A percentile compares a stretch with the other conserved stretches of the same genome.
These are phyloP conservation scores for Podospora sp. DNA, from an alignment of 495 filamentous ascomycete genomes.

Conservation along the genomic window DNA sequence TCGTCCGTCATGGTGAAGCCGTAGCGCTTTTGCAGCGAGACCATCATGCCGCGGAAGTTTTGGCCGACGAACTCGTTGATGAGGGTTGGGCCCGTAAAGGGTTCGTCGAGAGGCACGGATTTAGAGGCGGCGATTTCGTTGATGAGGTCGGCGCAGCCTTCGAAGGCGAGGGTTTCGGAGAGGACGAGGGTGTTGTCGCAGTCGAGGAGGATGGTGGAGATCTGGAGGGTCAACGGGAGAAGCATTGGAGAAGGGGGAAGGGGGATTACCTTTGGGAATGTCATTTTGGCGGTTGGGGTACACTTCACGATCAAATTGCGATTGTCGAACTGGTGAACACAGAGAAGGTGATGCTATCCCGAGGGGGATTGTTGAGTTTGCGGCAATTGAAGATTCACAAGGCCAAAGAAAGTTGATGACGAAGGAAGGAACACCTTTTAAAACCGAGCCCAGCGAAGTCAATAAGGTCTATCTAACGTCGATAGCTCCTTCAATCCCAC, in stretches of 20 bases:
- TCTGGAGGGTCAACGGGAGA: conserved; percentile 24
- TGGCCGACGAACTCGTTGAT: conserved; percentile 91
- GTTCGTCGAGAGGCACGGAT: conserved; percentile 56
- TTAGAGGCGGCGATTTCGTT: conserved; percentile 82
- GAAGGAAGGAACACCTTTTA: too few relatives aligned
- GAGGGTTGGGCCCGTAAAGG: conserved; percentile 78
- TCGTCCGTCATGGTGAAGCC: conserved; percentile 65
- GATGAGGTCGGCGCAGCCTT: conserved; percentile 88
- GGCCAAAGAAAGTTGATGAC: too few relatives aligned
- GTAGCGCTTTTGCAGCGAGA: conserved; percentile 73
- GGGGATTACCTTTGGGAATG: neutral
- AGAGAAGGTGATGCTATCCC: too few relatives aligned
- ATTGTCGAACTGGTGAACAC: too few relatives aligned
- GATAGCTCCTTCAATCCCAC: too few relatives aligned
- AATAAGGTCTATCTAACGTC: too few relatives aligned
- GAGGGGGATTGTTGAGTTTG: too few relatives aligned
- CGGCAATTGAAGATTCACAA: too few relatives aligned
- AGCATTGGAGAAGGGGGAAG: neutral
- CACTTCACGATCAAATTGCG: neutral
- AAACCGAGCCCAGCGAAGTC: too few relatives aligned
- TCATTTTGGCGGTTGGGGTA: conserved; percentile 1
- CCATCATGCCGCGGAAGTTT: conserved; percentile 91
- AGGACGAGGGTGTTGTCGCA: conserved; percentile 98
- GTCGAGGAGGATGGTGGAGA: conserved; percentile 75
- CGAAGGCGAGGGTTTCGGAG: conserved; percentile 89